Evolutionary conservation across 352 stramenopile species (phyloP), one percentile per base, ranked within the genome.

Genomic region (Pythium sukuiense): DNA sequence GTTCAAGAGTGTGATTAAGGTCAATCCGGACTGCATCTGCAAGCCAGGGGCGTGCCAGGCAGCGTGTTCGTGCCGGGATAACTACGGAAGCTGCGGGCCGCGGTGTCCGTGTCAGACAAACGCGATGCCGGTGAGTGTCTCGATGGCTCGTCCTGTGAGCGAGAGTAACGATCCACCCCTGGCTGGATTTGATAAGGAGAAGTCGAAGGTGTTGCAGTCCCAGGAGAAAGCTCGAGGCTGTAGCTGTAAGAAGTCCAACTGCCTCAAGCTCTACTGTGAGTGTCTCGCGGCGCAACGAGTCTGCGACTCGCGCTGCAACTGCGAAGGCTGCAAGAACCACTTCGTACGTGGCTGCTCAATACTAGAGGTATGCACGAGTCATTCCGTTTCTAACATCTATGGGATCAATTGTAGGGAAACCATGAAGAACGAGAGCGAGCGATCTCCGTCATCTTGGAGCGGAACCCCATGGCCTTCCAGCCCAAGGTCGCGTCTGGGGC

Each of bases 221-320:
- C 65, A 71, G 24, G 79, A 85, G 59, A 83, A 77, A 59, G 76
- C 73, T 0, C 83, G 84, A 45, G 82, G 85, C 39, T 99, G 97
- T 72, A 98, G 96, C 57, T 99, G 96, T 79, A 98, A 98, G 76
- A 98, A 98, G 60, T 98, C 93, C 11, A 96, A 97, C 61, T 99
- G 97, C 69, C 85, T 99, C 8, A 99, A 99, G 69, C 76, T 99
- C 26, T 95, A 95, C 60, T 95, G 87, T 59, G 87, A 95, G 63
- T 95, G 87, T 57, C 81, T 95, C 20, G 82, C 85, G 0, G 75
- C 85, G 2, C 80, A 93, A 45, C 75, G 75, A 13, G 73, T 88
- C 50, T 95, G 87, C 53, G 83, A 88, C 64, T 70, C 77, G 64
- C 80, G 80, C 12, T 95, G 87, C 67, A 83, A 91, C 69, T 95